Base-by-base conservation (phyloP, 2,329 filamentous ascomycete species). In the Colletotrichum tropicicola region DNA sequence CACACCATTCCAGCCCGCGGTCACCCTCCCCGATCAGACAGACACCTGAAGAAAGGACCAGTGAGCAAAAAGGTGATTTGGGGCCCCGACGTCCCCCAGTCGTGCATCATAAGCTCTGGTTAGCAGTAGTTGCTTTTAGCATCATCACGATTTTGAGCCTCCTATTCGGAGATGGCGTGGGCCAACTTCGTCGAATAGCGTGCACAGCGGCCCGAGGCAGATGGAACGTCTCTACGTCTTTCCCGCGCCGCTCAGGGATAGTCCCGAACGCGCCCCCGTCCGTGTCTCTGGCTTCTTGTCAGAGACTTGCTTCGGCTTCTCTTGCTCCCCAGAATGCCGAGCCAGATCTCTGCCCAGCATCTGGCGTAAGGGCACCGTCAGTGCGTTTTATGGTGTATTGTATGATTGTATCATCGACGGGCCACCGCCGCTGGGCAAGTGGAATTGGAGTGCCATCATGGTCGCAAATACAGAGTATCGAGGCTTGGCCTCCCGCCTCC, bases 261-360 rank as follows among this genome's bases (percentile, higher is more conserved):
- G n/a, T 27, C 19, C 41, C 39, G n/a, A n/a, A 58, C 49, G 23
- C 23, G 28, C 23, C 58, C 54, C 44, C 27, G 35, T 58, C 71
- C 70, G 68, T 70, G 73, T 69, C 67, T 70, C 71, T 70, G 70
- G 66, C 68, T 64, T 71, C 68, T 67, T 76, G 76, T 77, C 66
- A 75, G 75, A 77, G 76, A 73, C 71, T 61, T 77, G 75, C 75
- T 73, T 78, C 76, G 76, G 76, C 73, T 77, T 75, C 67, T 74
- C 68, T 74, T 77, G 74, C 75, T 72, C 49, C 63, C 58, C 19
- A 23, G 43, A 52, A 12, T 35, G 49, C 60, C 55, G 48, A 60
- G 54, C 23, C 39, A 45, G 9, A 15, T 19, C 23, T 37, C 27
- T 39, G 27, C 35, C 52, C 17, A 44, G 51, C 41, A 27, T 56